Evolutionary conservation across 805 yeast genomes (phyloP), one percentile per base, ranked within the genome.

Genomic region (Kregervanrija fluxuum): DNA sequence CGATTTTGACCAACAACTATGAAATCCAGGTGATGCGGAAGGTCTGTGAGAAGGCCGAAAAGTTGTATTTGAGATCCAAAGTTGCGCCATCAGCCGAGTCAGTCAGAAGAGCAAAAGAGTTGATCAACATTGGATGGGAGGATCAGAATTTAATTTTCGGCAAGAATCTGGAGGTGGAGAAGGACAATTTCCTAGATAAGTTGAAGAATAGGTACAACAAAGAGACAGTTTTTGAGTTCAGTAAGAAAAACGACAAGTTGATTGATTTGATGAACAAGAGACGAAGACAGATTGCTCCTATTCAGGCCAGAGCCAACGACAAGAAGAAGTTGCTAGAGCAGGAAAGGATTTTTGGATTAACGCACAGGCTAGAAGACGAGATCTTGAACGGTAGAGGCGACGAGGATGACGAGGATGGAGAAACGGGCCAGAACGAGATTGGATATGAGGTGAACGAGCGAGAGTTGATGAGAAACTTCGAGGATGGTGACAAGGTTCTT

Each of bases 161-260:
- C 16, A 73, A 76, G 30, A 87, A 87, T 57, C 61, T 73, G 43
- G 95, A 86, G 54, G 73, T 72, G 50, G 93, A 85, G 53, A 86
- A 85, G 59, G 72, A 83, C 22, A 73, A 65, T 36, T 82, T 93
- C 56, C 71, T 93, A 51, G 85, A 79, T 5, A 79, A 80, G 54
- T 68, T 93, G 48, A 77, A 79, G 48, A 75, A 85, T 53, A 73
- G 96, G 59, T 62, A 70, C 37, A 70, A 79, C 41, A 83, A 86
- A 55, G 98, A 93, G 60, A 93, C 99, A 0, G 97, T 93, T 3
- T 93, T 93, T 61, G 99, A 93, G 64, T 84, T 89, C 64, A 77
- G 80, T 48, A 78, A 81, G 56, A 74, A 71, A 41, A 86, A 81
- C 52, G 82, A 82, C 51, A 75, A 80, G 41, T 71, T 88, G 59